Evolutionary conservation across 1,139 yeast species (phyloP), one percentile per base, ranked within the genome.

Genomic region (Taiozyma sp.): DNA sequence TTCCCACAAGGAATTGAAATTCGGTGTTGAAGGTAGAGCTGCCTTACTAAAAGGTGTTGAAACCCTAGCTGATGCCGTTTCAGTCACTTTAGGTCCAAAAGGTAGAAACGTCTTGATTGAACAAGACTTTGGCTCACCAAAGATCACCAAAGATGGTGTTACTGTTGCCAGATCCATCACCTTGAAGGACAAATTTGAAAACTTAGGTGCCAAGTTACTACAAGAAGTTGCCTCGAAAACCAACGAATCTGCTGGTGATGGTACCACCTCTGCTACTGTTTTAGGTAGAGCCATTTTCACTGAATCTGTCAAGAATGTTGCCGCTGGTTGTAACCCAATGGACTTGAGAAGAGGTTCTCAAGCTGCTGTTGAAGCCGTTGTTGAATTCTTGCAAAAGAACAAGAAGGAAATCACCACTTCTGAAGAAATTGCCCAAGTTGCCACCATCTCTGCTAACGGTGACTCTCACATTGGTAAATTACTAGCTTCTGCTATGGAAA

Each of bases 301-400:
- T 58, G 99, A 93, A 75, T 85, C 96, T 29, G 98, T 93, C 58
- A 93, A 93, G 80, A 93, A 93, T 67, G 99, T 93, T 52, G 99
- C 99, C 57, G 98, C 99, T 56, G 99, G 99, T 56, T 93, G 99
- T 78, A 93, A 93, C 79, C 99, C 99, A 68, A 95, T 93, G 98
- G 99, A 93, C 70, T 82, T 93, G 70, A 89, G 99, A 82, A 87
- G 97, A 73, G 99, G 99, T 64, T 86, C 97, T 52, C 99, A 93
- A 76, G 95, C 97, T 60, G 99, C 99, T 47, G 99, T 93, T 52
- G 96, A 91, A 73, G 96, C 96, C 45, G 96, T 93, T 52, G 96
- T 93, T 60, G 83, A 86, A 61, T 93, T 81, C 74, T 83, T 93
- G 67, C 92, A 89, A 70, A 74, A 83, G 67, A 87, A 93, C 83